Conservation (phyloP, 768 basidiomycete genomes). For the Mycena albidolilacea region DNA sequence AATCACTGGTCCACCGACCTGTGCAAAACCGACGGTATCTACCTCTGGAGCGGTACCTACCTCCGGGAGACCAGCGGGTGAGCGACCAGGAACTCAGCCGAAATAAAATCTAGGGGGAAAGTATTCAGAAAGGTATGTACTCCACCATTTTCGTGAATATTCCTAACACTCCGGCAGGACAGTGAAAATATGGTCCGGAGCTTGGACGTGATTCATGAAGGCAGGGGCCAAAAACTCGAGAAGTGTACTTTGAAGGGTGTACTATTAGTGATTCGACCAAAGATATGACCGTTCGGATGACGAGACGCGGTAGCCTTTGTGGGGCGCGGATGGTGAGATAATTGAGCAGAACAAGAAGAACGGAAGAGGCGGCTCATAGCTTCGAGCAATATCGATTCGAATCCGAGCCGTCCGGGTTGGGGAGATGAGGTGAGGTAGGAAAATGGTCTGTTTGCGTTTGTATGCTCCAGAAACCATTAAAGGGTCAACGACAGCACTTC, state of each 20-base stretch:
- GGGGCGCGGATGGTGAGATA: neutral
- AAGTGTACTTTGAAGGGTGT: conserved; percentile 25
- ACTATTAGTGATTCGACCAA: conserved; percentile 22
- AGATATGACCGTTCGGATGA: neutral
- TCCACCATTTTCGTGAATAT: conserved; percentile 21
- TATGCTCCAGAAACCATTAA: no score
- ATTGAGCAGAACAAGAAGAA: no score
- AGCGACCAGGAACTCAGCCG: conserved; percentile 19
- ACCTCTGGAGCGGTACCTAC: neutral
- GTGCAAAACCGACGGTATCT: conserved; percentile 13
- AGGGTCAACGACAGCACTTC: no score
- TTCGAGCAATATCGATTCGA: no score
- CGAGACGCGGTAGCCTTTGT: conserved; percentile 11
- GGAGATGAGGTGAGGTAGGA: no score
- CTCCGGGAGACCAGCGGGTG: conserved; percentile 18
- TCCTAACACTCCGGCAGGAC: conserved; percentile 7
- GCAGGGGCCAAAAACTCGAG: conserved; percentile 13
- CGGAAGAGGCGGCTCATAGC: no score
- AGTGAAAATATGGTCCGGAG: conserved; percentile 9
- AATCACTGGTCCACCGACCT: conserved; percentile 17
- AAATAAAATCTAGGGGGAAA: conserved; percentile 12
- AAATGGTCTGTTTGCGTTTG: no score
- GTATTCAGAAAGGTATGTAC: conserved; percentile 17
- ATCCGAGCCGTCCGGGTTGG: no score
- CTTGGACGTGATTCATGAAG: neutral